Evolutionary conservation across 2,329 filamentous ascomycete genomes (phyloP).

Genomic region (Dactylellina parvicollis): DNA sequence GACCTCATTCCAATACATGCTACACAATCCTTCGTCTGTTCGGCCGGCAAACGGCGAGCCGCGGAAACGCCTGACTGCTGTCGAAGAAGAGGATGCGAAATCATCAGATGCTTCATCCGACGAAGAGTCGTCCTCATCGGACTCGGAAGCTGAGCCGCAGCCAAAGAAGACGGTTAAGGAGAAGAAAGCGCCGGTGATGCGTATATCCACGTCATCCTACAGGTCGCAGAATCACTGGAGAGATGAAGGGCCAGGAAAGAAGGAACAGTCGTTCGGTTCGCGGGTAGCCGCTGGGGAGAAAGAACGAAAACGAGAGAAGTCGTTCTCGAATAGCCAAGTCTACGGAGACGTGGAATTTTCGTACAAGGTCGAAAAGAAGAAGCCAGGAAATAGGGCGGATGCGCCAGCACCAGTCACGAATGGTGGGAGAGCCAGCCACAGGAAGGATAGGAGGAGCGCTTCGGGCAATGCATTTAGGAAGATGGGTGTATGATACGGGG

Average conservation of each 20-base stretch:
- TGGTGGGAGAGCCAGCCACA: conserved; percentile 36
- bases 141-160: conserved; percentile 60
- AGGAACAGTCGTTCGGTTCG: conserved; percentile 65
- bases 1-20: conserved; percentile 82
- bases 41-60: conserved; percentile 60
- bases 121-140: conserved; percentile 60
- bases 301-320: conserved; percentile 44
- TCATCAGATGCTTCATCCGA: conserved; percentile 57
- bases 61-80: conserved; percentile 64
- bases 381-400: conserved; percentile 8
- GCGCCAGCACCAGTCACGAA: conserved; percentile 21
- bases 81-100: conserved; percentile 66
- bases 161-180: conserved; percentile 55
- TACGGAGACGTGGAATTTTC: conserved; percentile 63
- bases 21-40: conserved; percentile 84
- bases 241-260: conserved; percentile 58
- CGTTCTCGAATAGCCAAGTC: conserved; percentile 56
- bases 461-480: conserved; percentile 58
- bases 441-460: conserved; percentile 57
- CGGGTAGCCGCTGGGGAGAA: conserved; percentile 60
- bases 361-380: conserved; percentile 55
- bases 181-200: conserved; percentile 66
- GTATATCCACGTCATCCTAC: conserved; percentile 75
- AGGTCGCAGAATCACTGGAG: conserved; percentile 63
- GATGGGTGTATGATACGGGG: conserved; percentile 52